Evolutionary conservation across 768 basidiomycete genomes (phyloP).

Genomic region (Leccinum ochraceum): DNA sequence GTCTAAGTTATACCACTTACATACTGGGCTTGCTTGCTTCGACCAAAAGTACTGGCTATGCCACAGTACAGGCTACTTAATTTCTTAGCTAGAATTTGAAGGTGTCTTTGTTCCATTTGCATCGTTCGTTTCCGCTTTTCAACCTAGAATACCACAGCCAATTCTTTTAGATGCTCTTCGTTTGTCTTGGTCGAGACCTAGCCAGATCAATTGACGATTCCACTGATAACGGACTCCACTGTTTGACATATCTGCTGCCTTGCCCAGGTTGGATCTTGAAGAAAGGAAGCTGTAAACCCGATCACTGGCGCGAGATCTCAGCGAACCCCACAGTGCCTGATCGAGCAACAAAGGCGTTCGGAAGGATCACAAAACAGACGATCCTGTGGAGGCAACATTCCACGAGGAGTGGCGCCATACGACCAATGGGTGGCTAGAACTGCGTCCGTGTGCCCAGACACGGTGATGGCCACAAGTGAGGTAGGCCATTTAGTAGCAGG

Average conservation of each 20-base stretch:
- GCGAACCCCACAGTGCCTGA: slow-evolving; percentile 21
- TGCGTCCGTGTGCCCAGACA: background rate
- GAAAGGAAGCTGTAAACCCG: slow-evolving; percentile 1
- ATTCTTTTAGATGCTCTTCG: slow-evolving; percentile 4
- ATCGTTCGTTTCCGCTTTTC: slow-evolving; percentile 15
- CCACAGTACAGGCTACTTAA: slow-evolving; percentile 20
- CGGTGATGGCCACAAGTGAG: slow-evolving; percentile 1
- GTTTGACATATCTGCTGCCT: background rate
- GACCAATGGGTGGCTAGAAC: slow-evolving; percentile 4
- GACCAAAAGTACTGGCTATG: slow-evolving; percentile 25
- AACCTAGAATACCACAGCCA: slow-evolving; percentile 10
- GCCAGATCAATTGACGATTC: slow-evolving; percentile 13
- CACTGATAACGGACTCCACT: slow-evolving; percentile 8
- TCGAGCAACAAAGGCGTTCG: slow-evolving; percentile 3
- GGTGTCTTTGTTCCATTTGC: slow-evolving; percentile 12
- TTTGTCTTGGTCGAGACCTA: slow-evolving; percentile 12
- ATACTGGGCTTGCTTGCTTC: slow-evolving; percentile 7
- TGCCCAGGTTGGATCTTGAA: background rate
- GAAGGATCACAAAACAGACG: slow-evolving; percentile 14
- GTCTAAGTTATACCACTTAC: slow-evolving; percentile 31
- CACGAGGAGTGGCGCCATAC: slow-evolving; percentile 23
- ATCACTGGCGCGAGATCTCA: slow-evolving; percentile 28
- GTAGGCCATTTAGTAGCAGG: slow-evolving; percentile 14
- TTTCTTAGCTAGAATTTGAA: slow-evolving; percentile 10
- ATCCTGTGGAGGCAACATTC: slow-evolving; percentile 6